Percentiles rank a stretch among this genome's conserved stretches.
phyloP scores from a whole-genome alignment of 257 asterid species.

The Solanum neorickii region DNA sequence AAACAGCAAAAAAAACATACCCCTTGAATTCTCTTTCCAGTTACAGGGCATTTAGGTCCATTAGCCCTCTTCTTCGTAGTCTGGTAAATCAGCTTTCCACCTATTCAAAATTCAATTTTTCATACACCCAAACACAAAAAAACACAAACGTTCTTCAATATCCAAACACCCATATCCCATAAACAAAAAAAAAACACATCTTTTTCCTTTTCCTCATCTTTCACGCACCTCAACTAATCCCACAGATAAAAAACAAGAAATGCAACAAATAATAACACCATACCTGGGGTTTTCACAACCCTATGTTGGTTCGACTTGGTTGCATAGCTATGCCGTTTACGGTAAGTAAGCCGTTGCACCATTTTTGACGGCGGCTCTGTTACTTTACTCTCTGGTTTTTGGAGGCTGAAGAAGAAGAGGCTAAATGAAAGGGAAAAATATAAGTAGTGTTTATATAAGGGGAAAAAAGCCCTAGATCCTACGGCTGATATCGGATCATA shows the following conservation, averaged over 20 bases:
- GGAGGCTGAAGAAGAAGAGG: slow-evolving; percentile 8
- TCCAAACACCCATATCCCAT: not conserved
- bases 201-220: not conserved
- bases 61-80: slow-evolving; percentile 69
- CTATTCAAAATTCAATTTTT: slow-evolving; percentile 10
- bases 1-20: slow-evolving; percentile 9
- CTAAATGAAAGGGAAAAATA: not conserved
- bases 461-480: slow-evolving; percentile 17
- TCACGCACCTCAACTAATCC: not conserved
- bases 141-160: not conserved
- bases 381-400: not conserved
- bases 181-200: not conserved
- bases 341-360: slow-evolving; percentile 73
- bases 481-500: slow-evolving; percentile 11
- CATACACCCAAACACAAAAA: not conserved
- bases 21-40: slow-evolving; percentile 85
- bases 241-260: not conserved
- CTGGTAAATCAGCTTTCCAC: slow-evolving; percentile 74
- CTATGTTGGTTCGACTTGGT: slow-evolving; percentile 80
- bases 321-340: slow-evolving; percentile 78
- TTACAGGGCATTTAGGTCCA: slow-evolving; percentile 79
- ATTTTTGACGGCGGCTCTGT: slow-evolving; percentile 17
- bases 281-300: slow-evolving; percentile 82
- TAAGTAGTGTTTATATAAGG: not conserved
- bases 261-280: not conserved